Evolutionary conservation across 768 basidiomycete genomes (phyloP), one percentile per base, ranked within the genome.

Genomic region (Boletus tylopilopsis): DNA sequence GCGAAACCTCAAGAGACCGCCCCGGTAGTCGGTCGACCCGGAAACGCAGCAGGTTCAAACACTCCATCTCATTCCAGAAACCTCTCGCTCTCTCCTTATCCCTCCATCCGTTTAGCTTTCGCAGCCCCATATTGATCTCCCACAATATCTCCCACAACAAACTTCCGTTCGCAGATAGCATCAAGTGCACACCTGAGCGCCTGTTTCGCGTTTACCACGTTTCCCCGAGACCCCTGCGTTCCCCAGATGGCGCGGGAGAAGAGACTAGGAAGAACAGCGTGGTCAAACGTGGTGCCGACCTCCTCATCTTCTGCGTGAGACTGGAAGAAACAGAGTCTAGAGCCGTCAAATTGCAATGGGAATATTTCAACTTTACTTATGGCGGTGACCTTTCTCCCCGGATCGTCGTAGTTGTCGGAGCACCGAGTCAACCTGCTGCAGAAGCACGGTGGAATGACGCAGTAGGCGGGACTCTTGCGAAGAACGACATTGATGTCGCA

Each of bases 351-450:
- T 45, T 22, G 2, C 62, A 61, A 48, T 66, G 64, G 64, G 59
- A 64, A 24, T 47, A 62, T 37, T 64, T 64, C 51, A 50, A 56
- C 40, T 18, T 49, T 30, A 57, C 64, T 2, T 64, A 66, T 10
- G 51, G 64, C 30, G 63, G 63, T 9, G 57, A 64, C 22, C 55
- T 64, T 25, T 56, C 63, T 19, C 64, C 63, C 10, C 59, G 47
- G 27, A 59, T 64, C 36, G 47, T 66, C 19, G 45, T 64, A 25
- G 52, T 64, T 15, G 24, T 53, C 21, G 63, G 63, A 33, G 64
- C 57, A 10, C 7, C 18, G 8, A 32, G 47, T 35, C 55, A 53
- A 35, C 0, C 2, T 4, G 45, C 40, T 36, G 64, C 64, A 21
- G 44, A 64, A n/a, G 16, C 48, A 35, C 64, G 64, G 61, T 64